Evolutionary conservation across 768 basidiomycete genomes (phyloP), one percentile per base, ranked within the genome.

Genomic region (Suillus subaureus): DNA sequence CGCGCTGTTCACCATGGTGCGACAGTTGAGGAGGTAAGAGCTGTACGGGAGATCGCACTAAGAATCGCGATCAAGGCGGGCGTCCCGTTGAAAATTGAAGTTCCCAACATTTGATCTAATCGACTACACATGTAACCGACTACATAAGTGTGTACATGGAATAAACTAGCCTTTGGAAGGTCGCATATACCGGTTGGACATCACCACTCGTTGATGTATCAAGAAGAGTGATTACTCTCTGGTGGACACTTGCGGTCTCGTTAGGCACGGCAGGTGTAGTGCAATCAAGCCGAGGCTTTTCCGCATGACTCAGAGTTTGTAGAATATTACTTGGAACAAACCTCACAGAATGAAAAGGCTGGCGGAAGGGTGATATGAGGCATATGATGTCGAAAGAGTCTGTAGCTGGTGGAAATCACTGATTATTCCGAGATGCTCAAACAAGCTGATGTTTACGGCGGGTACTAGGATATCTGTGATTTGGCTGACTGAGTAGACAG

Each of bases 1-100:
- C 85, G 85, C 16, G 87, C 89, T 4, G 78, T 80, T 52, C 77
- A 86, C 62, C 78, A 80, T 52, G 88, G 88, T 3, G 89, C 88
- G 13, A 83, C 80, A 3, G 64, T 78, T n/a, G 85, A 84, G 16
- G 82, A 90, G 69, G 81, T 82, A 8, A 75, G 75, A 47, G 87
- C 87, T 3, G 85, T 87, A 12, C 78, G 89, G 23, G 70, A 79
- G 52, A 86, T 89, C 52, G 78, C 86, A 18, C 84, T 90, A 45
- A 79, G 82, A 54, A 81, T 86, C 11, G 83, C 84, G 3, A 71
- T 73, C 13, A 74, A 77, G 21, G 79, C 81, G 5, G 88, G 89
- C 0, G 73, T 88, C 33, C 70, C 68, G 28, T 89, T 88, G 88
- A 83, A 77, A 70, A 68, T 80, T 40, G 79, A 72, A 12, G 80